phyloP scores from a whole-genome alignment of 202 grass and related monocot genomes.

The Zizania palustris region DNA sequence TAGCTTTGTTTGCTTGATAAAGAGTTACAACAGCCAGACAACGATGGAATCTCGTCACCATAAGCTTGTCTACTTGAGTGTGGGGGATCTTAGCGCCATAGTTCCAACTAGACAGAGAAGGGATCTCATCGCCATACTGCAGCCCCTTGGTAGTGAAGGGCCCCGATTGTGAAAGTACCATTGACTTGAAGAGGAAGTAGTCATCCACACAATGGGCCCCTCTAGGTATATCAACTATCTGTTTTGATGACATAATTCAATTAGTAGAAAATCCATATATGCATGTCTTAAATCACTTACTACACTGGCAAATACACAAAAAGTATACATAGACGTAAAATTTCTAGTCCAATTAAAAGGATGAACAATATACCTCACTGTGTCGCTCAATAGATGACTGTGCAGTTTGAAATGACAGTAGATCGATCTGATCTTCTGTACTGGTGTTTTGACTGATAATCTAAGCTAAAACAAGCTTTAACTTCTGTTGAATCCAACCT shows the following conservation, averaged over 20 bases:
- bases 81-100: constrained; percentile 41
- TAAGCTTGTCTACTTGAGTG: constrained; percentile 41
- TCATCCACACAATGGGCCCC: not conserved
- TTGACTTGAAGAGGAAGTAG: constrained; percentile 27
- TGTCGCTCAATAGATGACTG: constrained; percentile 11
- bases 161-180: constrained; percentile 37
- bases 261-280: constrained; percentile 2
- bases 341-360: constrained; percentile 24
- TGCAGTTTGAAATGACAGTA: constrained; percentile 25
- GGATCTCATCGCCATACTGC: constrained; percentile 53
- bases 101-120: constrained; percentile 43
- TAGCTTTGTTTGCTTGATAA: not conserved
- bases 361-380: constrained; percentile 35
- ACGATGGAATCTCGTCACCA: constrained; percentile 48
- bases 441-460: constrained; percentile 15
- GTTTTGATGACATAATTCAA: constrained; percentile 38
- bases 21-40: constrained; percentile 15
- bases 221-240: constrained; percentile 33
- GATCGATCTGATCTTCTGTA: constrained; percentile 27
- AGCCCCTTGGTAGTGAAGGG: constrained; percentile 37
- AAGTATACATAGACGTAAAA: not conserved
- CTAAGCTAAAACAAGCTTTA: constrained; percentile 39
- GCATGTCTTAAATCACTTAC: constrained; percentile 15
- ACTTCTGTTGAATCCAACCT: constrained; percentile 25
- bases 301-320: not conserved